These are phyloP conservation scores for Prunus davidiana DNA, from an alignment of 306 rosid species.

Conservation along the genomic window DNA sequence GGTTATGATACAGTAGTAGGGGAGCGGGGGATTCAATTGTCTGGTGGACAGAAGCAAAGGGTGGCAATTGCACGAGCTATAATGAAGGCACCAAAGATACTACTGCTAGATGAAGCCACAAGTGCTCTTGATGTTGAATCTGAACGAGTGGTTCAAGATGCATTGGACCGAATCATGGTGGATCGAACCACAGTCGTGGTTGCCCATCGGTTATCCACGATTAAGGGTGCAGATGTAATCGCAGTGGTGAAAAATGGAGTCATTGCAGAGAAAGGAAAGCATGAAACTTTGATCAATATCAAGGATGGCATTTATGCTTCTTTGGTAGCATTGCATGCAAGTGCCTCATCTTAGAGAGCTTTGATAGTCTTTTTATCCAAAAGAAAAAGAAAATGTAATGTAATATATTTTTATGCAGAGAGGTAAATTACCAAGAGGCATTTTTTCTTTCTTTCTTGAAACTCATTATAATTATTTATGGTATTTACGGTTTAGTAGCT, in stretches of 20 bases:
- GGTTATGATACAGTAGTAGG: too few species aligned
- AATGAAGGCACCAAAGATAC: constrained; percentile 56
- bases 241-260: constrained; percentile 60
- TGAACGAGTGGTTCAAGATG: constrained; percentile 70
- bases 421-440: not conserved
- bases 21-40: too few species aligned
- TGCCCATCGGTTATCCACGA: constrained; percentile 67
- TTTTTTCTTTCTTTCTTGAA: not conserved
- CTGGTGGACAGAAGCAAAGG: constrained; percentile 67
- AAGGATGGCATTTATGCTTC: constrained; percentile 34
- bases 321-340: constrained; percentile 25
- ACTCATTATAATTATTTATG: not conserved
- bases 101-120: constrained; percentile 68
- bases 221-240: constrained; percentile 56
- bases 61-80: constrained; percentile 71
- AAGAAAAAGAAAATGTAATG: not conserved
- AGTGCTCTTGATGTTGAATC: constrained; percentile 83
- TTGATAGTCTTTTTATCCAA: not conserved
- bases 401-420: not conserved
- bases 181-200: constrained; percentile 58
- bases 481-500: too few species aligned
- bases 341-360: constrained; percentile 20
- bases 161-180: constrained; percentile 55
- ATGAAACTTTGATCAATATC: constrained; percentile 21
- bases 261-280: constrained; percentile 41